These are phyloP conservation scores for Staphylotrichum tortipilum DNA, from an alignment of 495 filamentous ascomycete species.

Conservation along the genomic window DNA sequence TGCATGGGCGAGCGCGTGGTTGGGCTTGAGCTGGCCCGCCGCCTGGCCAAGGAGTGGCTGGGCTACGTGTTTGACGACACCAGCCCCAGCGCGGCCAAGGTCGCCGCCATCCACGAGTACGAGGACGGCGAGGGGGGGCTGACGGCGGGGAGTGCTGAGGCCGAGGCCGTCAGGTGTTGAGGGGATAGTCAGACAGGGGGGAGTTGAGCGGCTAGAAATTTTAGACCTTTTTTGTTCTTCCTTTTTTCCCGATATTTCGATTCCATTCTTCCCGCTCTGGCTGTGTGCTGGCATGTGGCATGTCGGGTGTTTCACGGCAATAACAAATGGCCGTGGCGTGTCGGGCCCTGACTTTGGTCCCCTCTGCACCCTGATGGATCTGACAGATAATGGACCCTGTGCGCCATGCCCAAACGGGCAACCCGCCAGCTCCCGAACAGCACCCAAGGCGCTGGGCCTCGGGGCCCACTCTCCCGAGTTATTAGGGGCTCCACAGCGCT, in stretches of 20 bases:
- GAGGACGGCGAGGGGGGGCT: conserved; percentile 42
- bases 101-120: conserved; percentile 64
- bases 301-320: no score
- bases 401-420: conserved; percentile 11
- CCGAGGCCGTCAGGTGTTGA: conserved; percentile 6
- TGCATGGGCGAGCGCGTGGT: conserved; percentile 84
- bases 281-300: no score
- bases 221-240: no score
- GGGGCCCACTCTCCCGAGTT: neutral
- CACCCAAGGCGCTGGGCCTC: neutral
- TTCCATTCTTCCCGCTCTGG: no score
- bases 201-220: no score
- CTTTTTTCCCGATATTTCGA: no score
- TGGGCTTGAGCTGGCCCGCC: conserved; percentile 67
- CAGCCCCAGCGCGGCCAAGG: conserved; percentile 65
- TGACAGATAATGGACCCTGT: no score
- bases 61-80: conserved; percentile 71
- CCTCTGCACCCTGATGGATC: no score
- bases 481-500: neutral
- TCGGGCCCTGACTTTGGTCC: no score
- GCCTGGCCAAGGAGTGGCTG: conserved; percentile 73
- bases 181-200: neutral
- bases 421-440: neutral
- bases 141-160: conserved; percentile 15
- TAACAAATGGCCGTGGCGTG: no score